Conservation (phyloP, 2,329 filamentous ascomycete genomes). For the Sphaerulina vaccinii region DNA sequence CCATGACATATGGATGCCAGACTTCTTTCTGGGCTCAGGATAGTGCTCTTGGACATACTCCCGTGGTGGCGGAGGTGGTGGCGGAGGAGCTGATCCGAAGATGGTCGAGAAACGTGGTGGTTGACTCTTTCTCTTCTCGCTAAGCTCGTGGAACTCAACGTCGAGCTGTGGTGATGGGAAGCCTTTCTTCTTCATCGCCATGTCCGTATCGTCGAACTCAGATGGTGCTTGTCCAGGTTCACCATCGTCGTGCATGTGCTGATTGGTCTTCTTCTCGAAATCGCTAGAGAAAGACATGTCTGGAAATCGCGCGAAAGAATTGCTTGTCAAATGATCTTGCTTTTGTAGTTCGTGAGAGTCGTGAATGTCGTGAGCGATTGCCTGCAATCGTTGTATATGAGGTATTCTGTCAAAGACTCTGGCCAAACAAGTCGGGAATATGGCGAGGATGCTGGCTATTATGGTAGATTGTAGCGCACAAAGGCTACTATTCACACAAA, state of each 20-base stretch:
- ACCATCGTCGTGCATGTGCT: slow-evolving; percentile 32
- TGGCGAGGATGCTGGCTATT: slow-evolving; percentile 4
- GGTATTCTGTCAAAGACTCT: slow-evolving; percentile 14
- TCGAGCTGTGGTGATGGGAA: slow-evolving; percentile 13
- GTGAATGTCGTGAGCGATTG: slow-evolving; percentile 23
- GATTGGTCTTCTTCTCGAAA: slow-evolving; percentile 37
- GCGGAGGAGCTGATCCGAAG: slow-evolving; percentile 25
- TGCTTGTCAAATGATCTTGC: neutral
- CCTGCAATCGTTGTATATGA: slow-evolving; percentile 15
- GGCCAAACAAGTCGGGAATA: slow-evolving; percentile 6
- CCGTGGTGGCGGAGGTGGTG: slow-evolving; percentile 21
- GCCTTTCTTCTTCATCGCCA: slow-evolving; percentile 18
- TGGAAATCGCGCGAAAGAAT: neutral
- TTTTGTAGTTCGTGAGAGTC: slow-evolving; percentile 14
- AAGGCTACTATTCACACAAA: slow-evolving; percentile 12
- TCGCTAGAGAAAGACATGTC: slow-evolving; percentile 32
- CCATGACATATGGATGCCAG: slow-evolving; percentile 36
- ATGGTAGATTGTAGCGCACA: slow-evolving; percentile 1
- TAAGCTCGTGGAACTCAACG: slow-evolving; percentile 21
- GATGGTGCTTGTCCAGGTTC: slow-evolving; percentile 24
- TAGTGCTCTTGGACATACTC: slow-evolving; percentile 31
- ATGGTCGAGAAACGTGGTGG: slow-evolving; percentile 38
- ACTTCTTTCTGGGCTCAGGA: slow-evolving; percentile 26
- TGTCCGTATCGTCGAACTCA: slow-evolving; percentile 23
- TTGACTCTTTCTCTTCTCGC: slow-evolving; percentile 30